These are phyloP conservation scores for Remersonia thermophila DNA, from an alignment of 2,329 filamentous ascomycete genomes.

Conservation along the genomic window DNA sequence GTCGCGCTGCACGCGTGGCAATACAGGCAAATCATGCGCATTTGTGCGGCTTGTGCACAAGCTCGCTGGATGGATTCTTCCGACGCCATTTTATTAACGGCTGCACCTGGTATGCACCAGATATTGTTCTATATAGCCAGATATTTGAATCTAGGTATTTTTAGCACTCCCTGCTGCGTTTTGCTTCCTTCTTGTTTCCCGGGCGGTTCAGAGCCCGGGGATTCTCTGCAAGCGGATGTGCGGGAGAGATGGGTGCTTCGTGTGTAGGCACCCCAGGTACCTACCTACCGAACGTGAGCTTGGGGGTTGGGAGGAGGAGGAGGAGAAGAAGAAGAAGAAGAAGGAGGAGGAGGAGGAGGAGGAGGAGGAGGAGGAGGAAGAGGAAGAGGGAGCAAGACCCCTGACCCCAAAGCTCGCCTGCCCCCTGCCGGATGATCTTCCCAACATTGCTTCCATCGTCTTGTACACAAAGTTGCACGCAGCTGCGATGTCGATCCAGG, in stretches of 20 bases:
- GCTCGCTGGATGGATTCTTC: conserved; percentile 5
- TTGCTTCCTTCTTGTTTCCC: conserved; percentile 1
- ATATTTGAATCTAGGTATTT: conserved; percentile 7
- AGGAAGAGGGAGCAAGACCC: no score
- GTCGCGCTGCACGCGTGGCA: conserved; percentile 1
- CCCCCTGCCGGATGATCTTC: no score
- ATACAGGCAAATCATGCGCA: conserved; percentile 6
- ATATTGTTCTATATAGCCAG: conserved; percentile 3
- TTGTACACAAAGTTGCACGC: neutral
- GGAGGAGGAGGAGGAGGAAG: no score
- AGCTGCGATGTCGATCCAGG: neutral
- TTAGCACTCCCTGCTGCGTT: conserved; percentile 3
- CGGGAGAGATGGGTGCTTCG: no score
- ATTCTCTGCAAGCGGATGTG: no score
- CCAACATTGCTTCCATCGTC: conserved; percentile 1
- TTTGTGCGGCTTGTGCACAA: neutral
- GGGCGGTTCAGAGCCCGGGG: conserved; percentile 4
- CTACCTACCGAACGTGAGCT: no score
- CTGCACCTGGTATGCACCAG: neutral
- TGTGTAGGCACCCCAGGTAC: no score
- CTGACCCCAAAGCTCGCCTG: no score
- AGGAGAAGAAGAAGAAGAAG: no score
- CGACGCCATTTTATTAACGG: conserved; percentile 1
- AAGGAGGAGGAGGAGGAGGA: no score
- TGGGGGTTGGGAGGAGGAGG: no score